phyloP scores from a whole-genome alignment of 2,329 filamentous ascomycete species.

The Diplodia mutila region DNA sequence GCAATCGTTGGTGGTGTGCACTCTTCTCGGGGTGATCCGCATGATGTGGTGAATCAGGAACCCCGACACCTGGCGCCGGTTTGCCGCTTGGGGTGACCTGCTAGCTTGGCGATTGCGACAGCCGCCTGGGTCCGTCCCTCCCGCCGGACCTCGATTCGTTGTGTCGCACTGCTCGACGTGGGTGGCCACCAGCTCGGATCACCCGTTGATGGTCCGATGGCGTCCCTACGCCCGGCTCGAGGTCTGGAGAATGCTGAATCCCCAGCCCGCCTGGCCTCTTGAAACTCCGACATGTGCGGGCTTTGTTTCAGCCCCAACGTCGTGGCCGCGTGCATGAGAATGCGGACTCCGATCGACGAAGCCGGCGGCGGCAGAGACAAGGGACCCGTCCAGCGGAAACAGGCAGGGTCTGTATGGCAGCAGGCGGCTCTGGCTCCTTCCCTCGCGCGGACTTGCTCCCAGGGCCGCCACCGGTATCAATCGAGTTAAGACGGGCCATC shows the following conservation, averaged over 20 bases:
- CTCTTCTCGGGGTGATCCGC: constrained; percentile 4
- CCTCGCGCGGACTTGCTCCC: background rate
- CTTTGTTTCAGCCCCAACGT: constrained; percentile 19
- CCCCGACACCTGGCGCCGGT: constrained; percentile 18
- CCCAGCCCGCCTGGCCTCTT: constrained; percentile 9
- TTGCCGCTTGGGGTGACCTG: constrained; percentile 14
- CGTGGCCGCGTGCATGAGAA: background rate
- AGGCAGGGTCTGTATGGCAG: background rate
- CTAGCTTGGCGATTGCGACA: constrained; percentile 19
- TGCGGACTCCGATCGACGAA: background rate
- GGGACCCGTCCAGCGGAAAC: constrained; percentile 3
- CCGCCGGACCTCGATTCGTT: constrained; percentile 11
- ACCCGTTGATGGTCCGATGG: constrained; percentile 14
- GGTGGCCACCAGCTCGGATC: constrained; percentile 9
- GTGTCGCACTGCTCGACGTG: constrained; percentile 9
- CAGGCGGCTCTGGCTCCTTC: constrained; percentile 13
- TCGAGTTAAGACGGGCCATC: constrained; percentile 9
- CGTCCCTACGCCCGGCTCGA: background rate
- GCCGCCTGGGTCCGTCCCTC: constrained; percentile 10
- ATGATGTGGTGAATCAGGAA: constrained; percentile 16
- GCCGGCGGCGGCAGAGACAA: background rate
- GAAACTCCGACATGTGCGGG: constrained; percentile 10
- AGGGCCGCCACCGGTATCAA: background rate
- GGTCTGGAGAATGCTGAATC: background rate
- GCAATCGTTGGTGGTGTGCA: constrained; percentile 17